Evolutionary conservation across 352 stramenopile species (phyloP).

Genomic region (Phytophthora meadii): DNA sequence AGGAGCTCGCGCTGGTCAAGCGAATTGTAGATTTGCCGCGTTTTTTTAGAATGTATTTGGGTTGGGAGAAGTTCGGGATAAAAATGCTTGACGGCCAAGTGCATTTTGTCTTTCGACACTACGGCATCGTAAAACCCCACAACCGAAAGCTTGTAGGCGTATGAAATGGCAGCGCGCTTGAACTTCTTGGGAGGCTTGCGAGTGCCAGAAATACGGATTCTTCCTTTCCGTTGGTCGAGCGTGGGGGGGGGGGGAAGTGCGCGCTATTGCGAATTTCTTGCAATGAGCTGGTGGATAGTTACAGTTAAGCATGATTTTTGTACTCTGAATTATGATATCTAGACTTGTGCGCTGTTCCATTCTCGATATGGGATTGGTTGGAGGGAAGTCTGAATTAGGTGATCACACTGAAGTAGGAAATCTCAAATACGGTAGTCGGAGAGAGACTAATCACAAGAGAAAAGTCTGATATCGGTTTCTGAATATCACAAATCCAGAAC

Average conservation of each 20-base stretch:
- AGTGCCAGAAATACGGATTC: background rate
- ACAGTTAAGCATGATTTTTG: slow-evolving; percentile 1
- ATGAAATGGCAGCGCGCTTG: slow-evolving; percentile 3
- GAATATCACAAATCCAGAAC: too few relatives aligned
- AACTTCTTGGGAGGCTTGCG: slow-evolving; percentile 6
- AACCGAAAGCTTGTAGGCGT: background rate
- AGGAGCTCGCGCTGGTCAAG: slow-evolving; percentile 3
- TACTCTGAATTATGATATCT: slow-evolving; percentile 19
- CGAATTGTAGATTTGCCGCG: slow-evolving; percentile 3
- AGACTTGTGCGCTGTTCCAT: background rate
- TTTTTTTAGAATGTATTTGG: slow-evolving; percentile 1
- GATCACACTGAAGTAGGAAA: slow-evolving; percentile 26
- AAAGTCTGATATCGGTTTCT: too few relatives aligned
- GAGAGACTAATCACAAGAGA: too few relatives aligned
- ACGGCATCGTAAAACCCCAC: slow-evolving; percentile 14
- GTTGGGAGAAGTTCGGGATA: slow-evolving; percentile 1
- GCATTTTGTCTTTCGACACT: slow-evolving; percentile 14
- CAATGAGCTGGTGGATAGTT: slow-evolving; percentile 4
- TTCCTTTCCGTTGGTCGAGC: slow-evolving; percentile 4
- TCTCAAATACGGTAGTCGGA: slow-evolving; percentile 21
- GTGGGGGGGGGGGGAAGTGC: background rate
- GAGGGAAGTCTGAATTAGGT: slow-evolving; percentile 13
- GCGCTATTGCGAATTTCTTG: slow-evolving; percentile 19
- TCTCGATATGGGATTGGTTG: slow-evolving; percentile 10
- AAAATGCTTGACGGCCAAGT: background rate